These are phyloP conservation scores for Zygosaccharomyces rouxii DNA, from an alignment of 805 yeast species.

Conservation along the genomic window DNA sequence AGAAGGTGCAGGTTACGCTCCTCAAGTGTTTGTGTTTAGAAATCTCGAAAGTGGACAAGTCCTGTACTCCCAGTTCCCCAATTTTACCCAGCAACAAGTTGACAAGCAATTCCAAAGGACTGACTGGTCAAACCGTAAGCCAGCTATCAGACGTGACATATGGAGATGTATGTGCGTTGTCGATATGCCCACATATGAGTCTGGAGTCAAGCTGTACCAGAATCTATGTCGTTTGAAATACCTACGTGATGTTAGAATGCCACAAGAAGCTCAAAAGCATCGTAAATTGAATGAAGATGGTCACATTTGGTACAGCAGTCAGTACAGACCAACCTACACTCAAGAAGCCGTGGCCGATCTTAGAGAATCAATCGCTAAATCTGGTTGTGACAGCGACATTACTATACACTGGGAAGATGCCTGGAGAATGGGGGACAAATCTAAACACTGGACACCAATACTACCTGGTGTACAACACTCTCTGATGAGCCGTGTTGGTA, in stretches of 20 bases:
- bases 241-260: constrained; percentile 60
- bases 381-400: constrained; percentile 28
- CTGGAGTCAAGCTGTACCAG: constrained; percentile 68
- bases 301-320: constrained; percentile 80
- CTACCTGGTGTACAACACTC: constrained; percentile 51
- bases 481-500: constrained; percentile 46
- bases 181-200: constrained; percentile 53
- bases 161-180: constrained; percentile 92
- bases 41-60: constrained; percentile 89
- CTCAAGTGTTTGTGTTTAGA: constrained; percentile 78
- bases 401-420: constrained; percentile 75
- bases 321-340: constrained; percentile 82
- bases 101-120: constrained; percentile 63
- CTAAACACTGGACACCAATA: constrained; percentile 59
- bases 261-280: constrained; percentile 57
- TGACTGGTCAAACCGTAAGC: constrained; percentile 84
- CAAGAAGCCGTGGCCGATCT: constrained; percentile 91
- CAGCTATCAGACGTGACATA: constrained; percentile 73
- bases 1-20: constrained; percentile 59
- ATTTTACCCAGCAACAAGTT: constrained; percentile 46
- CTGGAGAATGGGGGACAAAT: constrained; percentile 79
- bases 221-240: constrained; percentile 70
- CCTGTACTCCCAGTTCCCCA: constrained; percentile 79
- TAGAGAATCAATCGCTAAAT: constrained; percentile 28
- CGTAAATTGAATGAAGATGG: constrained; percentile 73